Conservation (phyloP, 495 filamentous ascomycete genomes). For the Thozetella sp. region DNA sequence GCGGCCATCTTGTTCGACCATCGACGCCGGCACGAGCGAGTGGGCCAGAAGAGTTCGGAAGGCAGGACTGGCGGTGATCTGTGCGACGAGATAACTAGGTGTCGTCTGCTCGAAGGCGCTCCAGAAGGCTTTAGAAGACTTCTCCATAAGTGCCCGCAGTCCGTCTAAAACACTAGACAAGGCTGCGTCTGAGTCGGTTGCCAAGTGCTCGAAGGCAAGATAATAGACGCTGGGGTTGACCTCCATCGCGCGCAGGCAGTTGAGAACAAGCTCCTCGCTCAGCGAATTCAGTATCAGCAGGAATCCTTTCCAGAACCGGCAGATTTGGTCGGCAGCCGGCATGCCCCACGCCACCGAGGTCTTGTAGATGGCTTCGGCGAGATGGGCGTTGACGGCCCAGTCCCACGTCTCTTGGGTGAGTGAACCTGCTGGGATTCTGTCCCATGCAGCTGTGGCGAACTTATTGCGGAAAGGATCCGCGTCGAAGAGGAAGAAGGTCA, state of each 20-base stretch:
- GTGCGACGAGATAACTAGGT: conserved; percentile 71
- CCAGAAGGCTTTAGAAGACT: conserved; percentile 81
- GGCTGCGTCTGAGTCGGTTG: conserved; percentile 55
- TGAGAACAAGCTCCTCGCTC: conserved; percentile 73
- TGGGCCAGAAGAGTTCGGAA: conserved; percentile 62
- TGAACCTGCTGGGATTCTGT: conserved; percentile 49
- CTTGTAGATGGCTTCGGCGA: conserved; percentile 44
- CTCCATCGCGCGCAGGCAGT: conserved; percentile 77
- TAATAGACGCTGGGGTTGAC: conserved; percentile 69
- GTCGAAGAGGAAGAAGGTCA: conserved; percentile 80
- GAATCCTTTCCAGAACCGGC: conserved; percentile 76
- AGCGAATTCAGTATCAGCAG: conserved; percentile 68
- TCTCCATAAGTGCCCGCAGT: conserved; percentile 67
- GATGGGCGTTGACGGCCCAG: conserved; percentile 73
- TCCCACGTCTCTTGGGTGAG: conserved; percentile 75
- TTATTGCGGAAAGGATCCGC: conserved; percentile 53
- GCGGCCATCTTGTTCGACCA: conserved; percentile 55
- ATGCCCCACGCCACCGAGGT: conserved; percentile 12
- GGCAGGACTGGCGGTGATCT: conserved; percentile 72
- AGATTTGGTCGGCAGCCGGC: conserved; percentile 33
- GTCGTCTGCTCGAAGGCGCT: conserved; percentile 79
- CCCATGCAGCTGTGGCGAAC: conserved; percentile 74
- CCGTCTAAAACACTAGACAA: conserved; percentile 65
- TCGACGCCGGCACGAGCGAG: conserved; percentile 55
- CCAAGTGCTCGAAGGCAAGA: conserved; percentile 75